phyloP scores from a whole-genome alignment of 495 filamentous ascomycete species.

The Penicillium steckii region DNA sequence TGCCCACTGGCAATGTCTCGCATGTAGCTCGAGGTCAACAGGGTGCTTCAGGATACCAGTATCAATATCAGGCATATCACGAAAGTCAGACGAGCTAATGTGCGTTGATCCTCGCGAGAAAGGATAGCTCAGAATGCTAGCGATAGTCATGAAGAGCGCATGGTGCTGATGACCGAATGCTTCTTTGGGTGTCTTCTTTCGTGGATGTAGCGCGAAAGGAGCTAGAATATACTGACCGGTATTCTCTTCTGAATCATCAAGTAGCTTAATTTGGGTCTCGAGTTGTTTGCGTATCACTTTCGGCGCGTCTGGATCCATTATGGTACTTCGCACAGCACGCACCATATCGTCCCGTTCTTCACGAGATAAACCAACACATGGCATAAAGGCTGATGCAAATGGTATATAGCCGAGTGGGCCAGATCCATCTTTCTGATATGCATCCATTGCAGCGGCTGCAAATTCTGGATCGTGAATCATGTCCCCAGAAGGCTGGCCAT shows the following conservation, averaged over 20 bases:
- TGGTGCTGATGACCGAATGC: constrained; percentile 15
- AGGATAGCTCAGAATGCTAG: constrained; percentile 41
- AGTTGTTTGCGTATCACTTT: constrained; percentile 11
- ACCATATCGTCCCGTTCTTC: constrained; percentile 2
- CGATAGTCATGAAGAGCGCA: constrained; percentile 41
- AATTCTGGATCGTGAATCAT: constrained; percentile 9
- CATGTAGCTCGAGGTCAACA: constrained; percentile 47
- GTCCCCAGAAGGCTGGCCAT: constrained; percentile 14
- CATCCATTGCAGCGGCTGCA: constrained; percentile 20
- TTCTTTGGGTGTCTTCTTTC: constrained; percentile 3
- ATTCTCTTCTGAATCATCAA: constrained; percentile 12
- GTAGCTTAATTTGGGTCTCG: constrained; percentile 4
- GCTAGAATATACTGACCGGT: constrained; percentile 19
- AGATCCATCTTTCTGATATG: constrained; percentile 17
- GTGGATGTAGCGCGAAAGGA: constrained; percentile 15
- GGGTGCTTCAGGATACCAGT: constrained; percentile 44
- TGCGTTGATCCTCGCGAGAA: constrained; percentile 56
- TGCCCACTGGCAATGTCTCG: constrained; percentile 43
- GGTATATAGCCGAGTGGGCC: constrained; percentile 19
- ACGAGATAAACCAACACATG: constrained; percentile 4
- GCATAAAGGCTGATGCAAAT: constrained; percentile 18
- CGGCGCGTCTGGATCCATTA: neutral
- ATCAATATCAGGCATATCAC: constrained; percentile 39
- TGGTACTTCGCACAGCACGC: neutral
- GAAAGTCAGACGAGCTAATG: constrained; percentile 34